phyloP scores from a whole-genome alignment of 164 flowering plant genomes.

The Vitis amurensis region DNA sequence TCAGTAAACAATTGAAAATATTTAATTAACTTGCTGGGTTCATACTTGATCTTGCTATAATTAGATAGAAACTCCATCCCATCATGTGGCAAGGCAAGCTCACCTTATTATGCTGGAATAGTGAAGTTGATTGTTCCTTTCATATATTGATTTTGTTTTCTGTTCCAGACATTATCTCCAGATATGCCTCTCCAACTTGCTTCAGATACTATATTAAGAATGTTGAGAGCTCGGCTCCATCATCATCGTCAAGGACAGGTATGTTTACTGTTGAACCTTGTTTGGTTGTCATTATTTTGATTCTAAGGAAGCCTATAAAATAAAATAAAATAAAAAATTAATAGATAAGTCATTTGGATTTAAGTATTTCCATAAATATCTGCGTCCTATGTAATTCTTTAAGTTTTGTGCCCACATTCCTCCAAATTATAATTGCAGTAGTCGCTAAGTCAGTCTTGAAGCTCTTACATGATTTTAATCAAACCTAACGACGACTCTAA shows the following conservation, averaged over 20 bases:
- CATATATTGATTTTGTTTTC: slow-evolving; percentile 1
- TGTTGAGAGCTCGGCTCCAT: slow-evolving; percentile 93
- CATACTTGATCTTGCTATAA: neutral
- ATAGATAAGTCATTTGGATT: no score
- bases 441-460: no score
- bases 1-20: no score
- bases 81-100: neutral
- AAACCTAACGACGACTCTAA: no score
- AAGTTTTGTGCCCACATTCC: no score
- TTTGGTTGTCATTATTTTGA: neutral
- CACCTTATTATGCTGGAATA: neutral
- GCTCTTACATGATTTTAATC: no score
- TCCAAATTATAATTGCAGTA: no score
- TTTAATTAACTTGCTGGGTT: no score
- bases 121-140: neutral
- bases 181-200: slow-evolving; percentile 97
- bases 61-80: neutral
- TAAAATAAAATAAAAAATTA: no score
- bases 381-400: neutral
- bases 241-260: slow-evolving; percentile 91
- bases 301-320: no score
- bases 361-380: no score
- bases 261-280: slow-evolving; percentile 10
- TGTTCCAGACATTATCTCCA: slow-evolving; percentile 81
- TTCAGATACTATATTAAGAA: slow-evolving; percentile 80